These are phyloP conservation scores for Phytophthora syringae DNA, from an alignment of 352 stramenopile genomes.

Conservation along the genomic window DNA sequence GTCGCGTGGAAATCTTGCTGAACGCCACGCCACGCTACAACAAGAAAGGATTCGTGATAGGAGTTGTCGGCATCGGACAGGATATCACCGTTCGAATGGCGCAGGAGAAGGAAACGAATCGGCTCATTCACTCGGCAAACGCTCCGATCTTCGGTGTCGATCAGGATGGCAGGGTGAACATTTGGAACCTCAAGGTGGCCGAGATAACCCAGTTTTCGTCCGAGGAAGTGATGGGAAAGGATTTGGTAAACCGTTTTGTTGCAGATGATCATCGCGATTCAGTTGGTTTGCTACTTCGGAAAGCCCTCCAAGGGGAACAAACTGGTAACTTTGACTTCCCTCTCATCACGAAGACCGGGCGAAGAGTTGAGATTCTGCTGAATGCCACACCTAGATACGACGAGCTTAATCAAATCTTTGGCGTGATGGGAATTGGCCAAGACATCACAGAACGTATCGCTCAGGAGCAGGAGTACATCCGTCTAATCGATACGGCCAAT, in stretches of 20 bases:
- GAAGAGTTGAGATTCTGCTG: slow-evolving; percentile 50
- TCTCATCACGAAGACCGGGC: slow-evolving; percentile 49
- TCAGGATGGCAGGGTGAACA: slow-evolving; percentile 56
- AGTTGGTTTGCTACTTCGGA: slow-evolving; percentile 28
- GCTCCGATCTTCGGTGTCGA: slow-evolving; percentile 73
- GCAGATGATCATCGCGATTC: slow-evolving; percentile 30
- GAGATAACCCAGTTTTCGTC: slow-evolving; percentile 76
- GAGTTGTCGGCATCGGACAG: slow-evolving; percentile 56
- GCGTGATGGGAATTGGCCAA: slow-evolving; percentile 48
- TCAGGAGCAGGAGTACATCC: slow-evolving; percentile 31
- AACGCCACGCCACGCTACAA: slow-evolving; percentile 57
- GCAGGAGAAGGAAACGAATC: slow-evolving; percentile 68
- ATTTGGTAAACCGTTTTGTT: slow-evolving; percentile 67
- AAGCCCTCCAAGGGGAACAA: slow-evolving; percentile 49
- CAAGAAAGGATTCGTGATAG: slow-evolving; percentile 50
- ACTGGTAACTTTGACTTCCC: slow-evolving; percentile 20
- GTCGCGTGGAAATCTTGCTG: slow-evolving; percentile 47
- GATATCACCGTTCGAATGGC: slow-evolving; percentile 65
- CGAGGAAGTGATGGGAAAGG: slow-evolving; percentile 76
- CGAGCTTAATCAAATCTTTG: slow-evolving; percentile 58
- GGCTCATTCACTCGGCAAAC: slow-evolving; percentile 71
- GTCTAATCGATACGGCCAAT: slow-evolving; percentile 44
- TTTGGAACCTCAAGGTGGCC: slow-evolving; percentile 78
- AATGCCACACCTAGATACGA: slow-evolving; percentile 72
- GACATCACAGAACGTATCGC: slow-evolving; percentile 30